Evolutionary conservation across 2,329 filamentous ascomycete species (phyloP).

Genomic region (Phyllosticta citribraziliensis): DNA sequence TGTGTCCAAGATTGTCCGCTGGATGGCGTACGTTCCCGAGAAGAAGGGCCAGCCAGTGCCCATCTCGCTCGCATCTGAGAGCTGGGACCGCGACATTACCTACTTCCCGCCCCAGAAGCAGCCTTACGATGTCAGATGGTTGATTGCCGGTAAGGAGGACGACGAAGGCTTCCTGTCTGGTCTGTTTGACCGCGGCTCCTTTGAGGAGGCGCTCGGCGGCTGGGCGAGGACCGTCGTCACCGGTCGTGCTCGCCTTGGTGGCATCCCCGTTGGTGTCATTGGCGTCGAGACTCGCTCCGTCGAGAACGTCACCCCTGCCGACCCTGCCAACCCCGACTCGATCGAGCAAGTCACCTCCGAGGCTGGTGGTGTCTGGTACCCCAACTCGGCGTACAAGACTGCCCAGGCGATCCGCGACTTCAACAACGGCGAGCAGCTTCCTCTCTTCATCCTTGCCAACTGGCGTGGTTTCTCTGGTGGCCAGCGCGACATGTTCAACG

Average conservation of each 20-base stretch:
- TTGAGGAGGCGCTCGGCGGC: constrained; percentile 90
- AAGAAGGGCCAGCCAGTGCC: constrained; percentile 88
- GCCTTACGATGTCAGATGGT: constrained; percentile 84
- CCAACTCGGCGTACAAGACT: constrained; percentile 99
- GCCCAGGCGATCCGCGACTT: constrained; percentile 98
- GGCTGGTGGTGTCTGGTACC: constrained; percentile 98
- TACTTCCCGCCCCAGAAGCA: constrained; percentile 75
- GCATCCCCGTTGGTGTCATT: constrained; percentile 97
- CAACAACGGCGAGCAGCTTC: constrained; percentile 96
- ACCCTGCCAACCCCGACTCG: constrained; percentile 96
- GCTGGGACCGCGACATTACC: constrained; percentile 85
- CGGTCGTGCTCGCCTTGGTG: constrained; percentile 88
- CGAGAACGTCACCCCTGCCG: constrained; percentile 92
- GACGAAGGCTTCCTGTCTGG: constrained; percentile 80
- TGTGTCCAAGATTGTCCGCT: constrained; percentile 94
- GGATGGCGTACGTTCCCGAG: constrained; percentile 95
- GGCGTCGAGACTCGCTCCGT: constrained; percentile 91
- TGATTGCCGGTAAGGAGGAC: constrained; percentile 81
- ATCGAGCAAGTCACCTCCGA: constrained; percentile 92
- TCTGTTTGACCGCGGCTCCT: constrained; percentile 93
- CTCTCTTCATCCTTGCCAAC: constrained; percentile 98
- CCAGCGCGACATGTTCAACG: constrained; percentile 99
- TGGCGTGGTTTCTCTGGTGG: constrained; percentile 99
- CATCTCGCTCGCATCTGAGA: constrained; percentile 75
- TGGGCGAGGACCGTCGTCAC: constrained; percentile 97